phyloP scores from a whole-genome alignment of 306 rosid genomes.

The Benincasa hispida region DNA sequence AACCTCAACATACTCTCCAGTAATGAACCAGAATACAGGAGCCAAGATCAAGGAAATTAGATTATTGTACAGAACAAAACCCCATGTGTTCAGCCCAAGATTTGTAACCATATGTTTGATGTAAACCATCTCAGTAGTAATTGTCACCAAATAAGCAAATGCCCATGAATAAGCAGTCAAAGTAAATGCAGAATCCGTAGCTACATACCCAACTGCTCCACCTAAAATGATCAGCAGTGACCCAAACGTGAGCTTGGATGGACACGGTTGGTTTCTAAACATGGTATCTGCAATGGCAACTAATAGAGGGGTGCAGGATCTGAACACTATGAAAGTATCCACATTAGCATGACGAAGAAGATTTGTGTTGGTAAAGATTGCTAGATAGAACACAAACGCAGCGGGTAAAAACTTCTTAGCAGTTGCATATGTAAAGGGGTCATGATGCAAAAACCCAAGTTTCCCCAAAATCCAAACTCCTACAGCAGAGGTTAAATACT shows the following conservation, averaged over 20 bases:
- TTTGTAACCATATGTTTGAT: slow-evolving; percentile 91
- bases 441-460: slow-evolving; percentile 70
- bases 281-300: slow-evolving; percentile 84
- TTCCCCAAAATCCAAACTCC: slow-evolving; percentile 76
- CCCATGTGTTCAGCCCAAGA: slow-evolving; percentile 91
- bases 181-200: slow-evolving; percentile 73
- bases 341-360: slow-evolving; percentile 95
- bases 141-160: slow-evolving; percentile 72
- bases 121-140: slow-evolving; percentile 93
- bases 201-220: slow-evolving; percentile 87
- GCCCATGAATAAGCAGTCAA: slow-evolving; percentile 94
- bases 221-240: slow-evolving; percentile 64
- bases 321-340: slow-evolving; percentile 85
- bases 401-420: slow-evolving; percentile 90
- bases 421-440: slow-evolving; percentile 47
- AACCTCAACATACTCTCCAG: slow-evolving; percentile 71
- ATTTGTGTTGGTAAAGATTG: slow-evolving; percentile 91
- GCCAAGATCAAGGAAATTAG: slow-evolving; percentile 67
- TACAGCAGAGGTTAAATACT: slow-evolving; percentile 69
- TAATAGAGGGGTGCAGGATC: slow-evolving; percentile 82
- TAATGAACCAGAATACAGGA: slow-evolving; percentile 68
- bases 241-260: slow-evolving; percentile 62
- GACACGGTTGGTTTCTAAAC: slow-evolving; percentile 62
- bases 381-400: slow-evolving; percentile 77
- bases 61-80: slow-evolving; percentile 78